These are phyloP conservation scores for Mycena epipterygia DNA, from an alignment of 768 basidiomycete genomes.

Conservation along the genomic window DNA sequence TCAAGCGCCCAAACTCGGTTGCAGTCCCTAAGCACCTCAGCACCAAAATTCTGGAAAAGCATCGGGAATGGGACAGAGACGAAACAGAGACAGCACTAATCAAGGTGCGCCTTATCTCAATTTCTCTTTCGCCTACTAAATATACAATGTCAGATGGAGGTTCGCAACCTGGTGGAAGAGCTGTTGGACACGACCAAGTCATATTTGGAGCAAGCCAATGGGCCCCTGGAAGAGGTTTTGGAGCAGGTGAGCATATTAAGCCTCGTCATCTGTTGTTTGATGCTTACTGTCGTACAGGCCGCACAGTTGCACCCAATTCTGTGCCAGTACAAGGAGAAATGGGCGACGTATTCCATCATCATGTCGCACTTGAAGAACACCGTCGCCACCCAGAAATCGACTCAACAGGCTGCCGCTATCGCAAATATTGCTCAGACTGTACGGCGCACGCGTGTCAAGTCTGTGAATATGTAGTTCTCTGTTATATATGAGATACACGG, in stretches of 20 bases:
- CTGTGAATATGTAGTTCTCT: too few relatives aligned
- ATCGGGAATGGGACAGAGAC: neutral
- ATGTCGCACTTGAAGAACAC: conserved; percentile 20
- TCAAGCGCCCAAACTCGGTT: neutral
- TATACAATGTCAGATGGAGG: conserved; percentile 6
- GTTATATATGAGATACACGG: too few relatives aligned
- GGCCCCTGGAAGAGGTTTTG: neutral
- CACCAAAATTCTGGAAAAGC: neutral
- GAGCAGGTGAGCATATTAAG: conserved; percentile 1
- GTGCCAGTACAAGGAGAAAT: conserved; percentile 4
- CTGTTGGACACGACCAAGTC: conserved; percentile 21
- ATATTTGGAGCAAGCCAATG: neutral
- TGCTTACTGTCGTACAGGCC: conserved; percentile 19
- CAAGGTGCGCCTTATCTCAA: conserved; percentile 3
- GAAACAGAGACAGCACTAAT: neutral
- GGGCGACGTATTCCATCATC: conserved; percentile 22
- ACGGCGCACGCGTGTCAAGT: neutral
- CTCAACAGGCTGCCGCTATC: neutral
- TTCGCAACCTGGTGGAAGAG: conserved; percentile 10
- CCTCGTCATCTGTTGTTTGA: neutral
- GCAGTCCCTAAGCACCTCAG: neutral
- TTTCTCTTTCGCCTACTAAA: conserved; percentile 11
- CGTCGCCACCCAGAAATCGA: neutral
- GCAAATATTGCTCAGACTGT: neutral
- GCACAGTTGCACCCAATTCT: conserved; percentile 12